Conservation (phyloP, 495 filamentous ascomycete species). For the Aspergillus sclerotiicarbonarius region DNA sequence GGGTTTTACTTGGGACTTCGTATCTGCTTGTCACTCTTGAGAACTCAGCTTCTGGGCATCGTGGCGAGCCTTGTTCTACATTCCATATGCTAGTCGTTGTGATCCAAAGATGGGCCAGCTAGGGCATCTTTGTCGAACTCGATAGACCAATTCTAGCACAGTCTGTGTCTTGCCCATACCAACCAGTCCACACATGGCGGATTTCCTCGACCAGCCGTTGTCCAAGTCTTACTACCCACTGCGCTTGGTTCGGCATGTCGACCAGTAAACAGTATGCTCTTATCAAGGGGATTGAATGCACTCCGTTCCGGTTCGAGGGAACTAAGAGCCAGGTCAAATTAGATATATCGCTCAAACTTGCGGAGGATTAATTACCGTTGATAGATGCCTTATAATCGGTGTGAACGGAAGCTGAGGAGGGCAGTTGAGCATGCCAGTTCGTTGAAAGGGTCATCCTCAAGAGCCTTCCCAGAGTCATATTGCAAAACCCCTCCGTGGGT, state of each 20-base stretch:
- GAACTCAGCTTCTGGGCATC: conserved; percentile 33
- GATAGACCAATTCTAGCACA: conserved; percentile 47
- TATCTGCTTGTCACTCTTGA: conserved; percentile 17
- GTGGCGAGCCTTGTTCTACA: conserved; percentile 43
- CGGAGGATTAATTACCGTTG: no score
- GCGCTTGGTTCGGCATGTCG: conserved; percentile 4
- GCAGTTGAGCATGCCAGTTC: no score
- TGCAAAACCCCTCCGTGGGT: no score
- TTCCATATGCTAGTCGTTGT: conserved; percentile 34
- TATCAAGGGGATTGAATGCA: neutral
- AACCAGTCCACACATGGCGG: conserved; percentile 43
- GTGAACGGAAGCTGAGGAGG: no score
- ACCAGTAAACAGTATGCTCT: conserved; percentile 1
- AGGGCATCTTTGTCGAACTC: conserved; percentile 31
- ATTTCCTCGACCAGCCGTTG: neutral
- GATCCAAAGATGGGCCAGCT: conserved; percentile 52
- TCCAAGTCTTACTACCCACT: neutral
- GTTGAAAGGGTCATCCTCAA: no score
- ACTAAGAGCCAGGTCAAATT: no score
- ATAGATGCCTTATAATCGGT: no score
- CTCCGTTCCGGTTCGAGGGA: neutral
- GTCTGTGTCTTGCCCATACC: conserved; percentile 54
- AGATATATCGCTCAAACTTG: no score
- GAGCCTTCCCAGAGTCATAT: no score
- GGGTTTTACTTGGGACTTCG: conserved; percentile 28